A percentile compares a stretch with the other conserved stretches of the same genome.
phyloP scores from a whole-genome alignment of 768 basidiomycete genomes.

The Dacryopinax spathularia region DNA sequence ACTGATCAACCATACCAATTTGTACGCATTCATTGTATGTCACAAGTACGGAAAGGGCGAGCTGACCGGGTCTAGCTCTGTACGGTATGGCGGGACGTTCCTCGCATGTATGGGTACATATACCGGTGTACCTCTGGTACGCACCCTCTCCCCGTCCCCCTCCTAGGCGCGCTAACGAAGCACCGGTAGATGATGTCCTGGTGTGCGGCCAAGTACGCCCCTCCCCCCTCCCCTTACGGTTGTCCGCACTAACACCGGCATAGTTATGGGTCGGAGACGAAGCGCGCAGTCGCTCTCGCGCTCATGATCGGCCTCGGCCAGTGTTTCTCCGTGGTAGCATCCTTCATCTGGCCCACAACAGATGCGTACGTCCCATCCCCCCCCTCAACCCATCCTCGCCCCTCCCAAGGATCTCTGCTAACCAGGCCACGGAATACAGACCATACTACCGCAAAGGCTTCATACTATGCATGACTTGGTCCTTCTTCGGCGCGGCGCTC shows the following conservation, averaged over 20 bases:
- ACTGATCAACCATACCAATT: background rate
- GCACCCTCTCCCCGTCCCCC: background rate
- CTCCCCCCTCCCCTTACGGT: background rate
- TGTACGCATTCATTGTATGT: background rate
- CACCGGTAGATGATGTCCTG: background rate
- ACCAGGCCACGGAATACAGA: too few species aligned
- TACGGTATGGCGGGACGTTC: constrained; percentile 61
- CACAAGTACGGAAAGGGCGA: constrained; percentile 29
- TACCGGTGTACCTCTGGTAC: constrained; percentile 51
- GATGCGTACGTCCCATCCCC: background rate
- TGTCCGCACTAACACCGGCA: constrained; percentile 26
- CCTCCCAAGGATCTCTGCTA: constrained; percentile 60
- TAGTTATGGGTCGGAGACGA: constrained; percentile 64
- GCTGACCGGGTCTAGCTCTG: constrained; percentile 38
- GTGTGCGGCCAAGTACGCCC: background rate
- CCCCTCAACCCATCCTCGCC: background rate
- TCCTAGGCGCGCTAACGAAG: background rate
- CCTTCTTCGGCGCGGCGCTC: background rate
- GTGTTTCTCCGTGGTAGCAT: constrained; percentile 21
- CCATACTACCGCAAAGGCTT: background rate
- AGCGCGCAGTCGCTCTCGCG: constrained; percentile 60
- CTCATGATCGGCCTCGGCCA: constrained; percentile 72
- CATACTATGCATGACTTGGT: background rate
- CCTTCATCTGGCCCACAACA: constrained; percentile 4
- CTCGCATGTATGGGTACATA: constrained; percentile 67